Conservation (phyloP, 2,329 filamentous ascomycete species). For the Aspergillus sp. region DNA sequence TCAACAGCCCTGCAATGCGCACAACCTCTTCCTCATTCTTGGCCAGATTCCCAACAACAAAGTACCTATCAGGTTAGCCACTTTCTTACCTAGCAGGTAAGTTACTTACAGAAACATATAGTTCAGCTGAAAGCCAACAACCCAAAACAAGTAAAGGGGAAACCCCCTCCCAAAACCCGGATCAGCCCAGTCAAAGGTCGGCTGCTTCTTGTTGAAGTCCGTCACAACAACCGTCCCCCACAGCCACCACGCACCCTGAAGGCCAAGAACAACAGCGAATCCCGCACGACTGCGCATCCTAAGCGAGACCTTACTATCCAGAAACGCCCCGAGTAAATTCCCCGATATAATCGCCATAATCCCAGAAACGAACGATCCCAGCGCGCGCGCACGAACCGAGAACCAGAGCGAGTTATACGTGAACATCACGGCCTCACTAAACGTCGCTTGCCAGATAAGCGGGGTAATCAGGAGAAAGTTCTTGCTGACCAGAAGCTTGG, state of each 20-base stretch:
- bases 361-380: conserved; percentile 70
- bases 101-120: conserved; percentile 65
- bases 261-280: conserved; percentile 50
- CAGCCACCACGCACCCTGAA: conserved; percentile 71
- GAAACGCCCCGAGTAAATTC: conserved; percentile 65
- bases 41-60: conserved; percentile 67
- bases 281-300: conserved; percentile 55
- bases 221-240: conserved; percentile 69
- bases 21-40: conserved; percentile 63
- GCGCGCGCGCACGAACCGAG: conserved; percentile 64
- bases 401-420: conserved; percentile 70
- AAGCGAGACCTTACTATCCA: conserved; percentile 61
- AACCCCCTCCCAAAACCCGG: conserved; percentile 66
- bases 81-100: rapidly evolving
- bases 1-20: conserved; percentile 65
- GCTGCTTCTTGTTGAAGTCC: conserved; percentile 56
- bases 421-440: conserved; percentile 70
- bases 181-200: conserved; percentile 66
- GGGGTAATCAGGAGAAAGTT: conserved; percentile 65
- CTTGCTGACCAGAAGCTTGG: conserved; percentile 59
- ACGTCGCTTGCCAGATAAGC: conserved; percentile 70
- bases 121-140: conserved; percentile 69
- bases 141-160: conserved; percentile 66
- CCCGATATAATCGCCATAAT: conserved; percentile 65
- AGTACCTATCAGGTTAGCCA: conserved; percentile 54